Percentiles rank a stretch among this genome's conserved stretches.
phyloP scores from a whole-genome alignment of 2,329 filamentous ascomycete species.

The Fusarium sp. region DNA sequence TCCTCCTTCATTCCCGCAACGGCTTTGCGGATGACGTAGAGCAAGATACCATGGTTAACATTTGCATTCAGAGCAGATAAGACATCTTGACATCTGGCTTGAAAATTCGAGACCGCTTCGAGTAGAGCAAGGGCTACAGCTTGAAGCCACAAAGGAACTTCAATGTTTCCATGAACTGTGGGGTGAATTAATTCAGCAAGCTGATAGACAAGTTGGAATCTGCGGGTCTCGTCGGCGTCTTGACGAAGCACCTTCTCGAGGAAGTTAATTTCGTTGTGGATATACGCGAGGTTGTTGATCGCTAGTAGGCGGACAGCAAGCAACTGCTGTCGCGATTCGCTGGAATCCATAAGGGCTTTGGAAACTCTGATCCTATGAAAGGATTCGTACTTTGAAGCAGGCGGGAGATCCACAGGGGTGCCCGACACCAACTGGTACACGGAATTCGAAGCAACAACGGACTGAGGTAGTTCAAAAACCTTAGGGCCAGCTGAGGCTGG shows the following conservation, averaged over 20 bases:
- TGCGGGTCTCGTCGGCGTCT: conserved; percentile 89
- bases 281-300: conserved; percentile 91
- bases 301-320: conserved; percentile 86
- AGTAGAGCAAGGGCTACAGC: conserved; percentile 84
- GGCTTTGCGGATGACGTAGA: conserved; percentile 92
- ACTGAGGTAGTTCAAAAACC: conserved; percentile 74
- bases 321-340: conserved; percentile 78
- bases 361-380: conserved; percentile 86
- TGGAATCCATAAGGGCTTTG: conserved; percentile 79
- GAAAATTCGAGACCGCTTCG: conserved; percentile 86
- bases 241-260: conserved; percentile 87
- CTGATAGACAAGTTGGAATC: conserved; percentile 91
- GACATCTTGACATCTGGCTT: conserved; percentile 82
- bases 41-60: conserved; percentile 94
- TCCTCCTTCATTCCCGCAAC: conserved; percentile 82
- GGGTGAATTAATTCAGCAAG: conserved; percentile 92
- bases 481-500: conserved; percentile 62
- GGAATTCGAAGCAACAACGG: conserved; percentile 64
- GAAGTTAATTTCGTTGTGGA: conserved; percentile 86
- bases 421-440: conserved; percentile 70
- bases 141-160: conserved; percentile 82
- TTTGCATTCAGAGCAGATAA: conserved; percentile 93
- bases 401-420: conserved; percentile 75
- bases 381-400: conserved; percentile 83
- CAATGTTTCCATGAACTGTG: conserved; percentile 74